These are phyloP conservation scores for Microcera coccophila DNA, from an alignment of 2,329 filamentous ascomycete genomes.

Conservation along the genomic window DNA sequence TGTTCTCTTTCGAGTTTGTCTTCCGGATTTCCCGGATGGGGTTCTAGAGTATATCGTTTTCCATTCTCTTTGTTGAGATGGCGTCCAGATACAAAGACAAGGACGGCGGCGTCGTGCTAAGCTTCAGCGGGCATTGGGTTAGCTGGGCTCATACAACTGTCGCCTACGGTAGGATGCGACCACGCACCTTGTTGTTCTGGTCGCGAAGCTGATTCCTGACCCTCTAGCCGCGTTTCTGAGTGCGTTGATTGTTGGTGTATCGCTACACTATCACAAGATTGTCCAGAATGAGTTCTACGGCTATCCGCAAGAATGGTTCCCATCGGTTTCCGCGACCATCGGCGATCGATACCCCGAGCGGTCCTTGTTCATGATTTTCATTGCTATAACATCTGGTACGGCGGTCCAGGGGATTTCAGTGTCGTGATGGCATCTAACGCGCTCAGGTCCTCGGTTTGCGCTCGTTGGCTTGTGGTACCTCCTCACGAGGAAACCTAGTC, in stretches of 20 bases:
- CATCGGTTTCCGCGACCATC: slow-evolving; percentile 93
- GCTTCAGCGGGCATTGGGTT: slow-evolving; percentile 84
- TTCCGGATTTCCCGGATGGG: slow-evolving; percentile 33
- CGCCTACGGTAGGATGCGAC: slow-evolving; percentile 65
- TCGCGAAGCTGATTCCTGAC: slow-evolving; percentile 17
- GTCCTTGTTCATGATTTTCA: slow-evolving; percentile 95
- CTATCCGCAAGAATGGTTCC: slow-evolving; percentile 94
- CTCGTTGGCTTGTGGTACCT: slow-evolving; percentile 91
- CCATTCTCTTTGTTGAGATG: slow-evolving; percentile 29
- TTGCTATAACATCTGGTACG: slow-evolving; percentile 86
- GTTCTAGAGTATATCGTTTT: slow-evolving; percentile 19
- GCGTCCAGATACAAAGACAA: slow-evolving; percentile 59
- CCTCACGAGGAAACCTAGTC: slow-evolving; percentile 72
- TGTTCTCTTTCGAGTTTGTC: slow-evolving; percentile 10
- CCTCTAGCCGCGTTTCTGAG: slow-evolving; percentile 75
- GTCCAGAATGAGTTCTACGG: slow-evolving; percentile 96
- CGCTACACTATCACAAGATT: slow-evolving; percentile 92
- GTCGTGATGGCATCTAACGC: slow-evolving; percentile 13
- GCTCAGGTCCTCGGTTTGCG: slow-evolving; percentile 76
- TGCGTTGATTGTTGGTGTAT: slow-evolving; percentile 74
- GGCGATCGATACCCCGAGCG: slow-evolving; percentile 95
- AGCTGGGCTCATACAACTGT: slow-evolving; percentile 80
- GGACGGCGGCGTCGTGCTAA: slow-evolving; percentile 55
- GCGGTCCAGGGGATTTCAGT: not conserved
- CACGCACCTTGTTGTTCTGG: slow-evolving; percentile 2